phyloP scores from a whole-genome alignment of 2,329 filamentous ascomycete genomes.

The Leptodontidium sp. region DNA sequence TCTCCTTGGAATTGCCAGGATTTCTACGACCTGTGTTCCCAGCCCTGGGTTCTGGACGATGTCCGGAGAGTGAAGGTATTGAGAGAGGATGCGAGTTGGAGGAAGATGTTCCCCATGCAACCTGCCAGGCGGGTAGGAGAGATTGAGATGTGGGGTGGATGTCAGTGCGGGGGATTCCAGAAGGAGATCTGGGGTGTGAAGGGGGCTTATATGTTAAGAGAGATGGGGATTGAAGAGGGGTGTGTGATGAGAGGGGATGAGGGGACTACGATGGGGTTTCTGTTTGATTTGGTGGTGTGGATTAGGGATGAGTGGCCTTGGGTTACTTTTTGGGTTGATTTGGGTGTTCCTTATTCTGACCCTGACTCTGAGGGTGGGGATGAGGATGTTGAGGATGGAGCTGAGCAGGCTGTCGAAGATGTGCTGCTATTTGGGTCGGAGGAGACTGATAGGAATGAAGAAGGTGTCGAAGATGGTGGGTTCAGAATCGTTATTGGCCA shows the following conservation, averaged over 20 bases:
- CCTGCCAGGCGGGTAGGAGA: background rate
- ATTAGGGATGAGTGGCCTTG: background rate
- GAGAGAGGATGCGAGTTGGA: background rate
- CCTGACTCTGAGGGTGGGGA: background rate
- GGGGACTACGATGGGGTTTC: background rate
- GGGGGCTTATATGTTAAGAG: background rate
- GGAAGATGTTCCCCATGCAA: background rate
- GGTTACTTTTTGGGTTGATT: background rate
- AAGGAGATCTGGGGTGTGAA: background rate
- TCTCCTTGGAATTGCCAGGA: too few relatives aligned
- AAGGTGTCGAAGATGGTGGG: background rate
- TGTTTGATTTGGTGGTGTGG: constrained; percentile 1
- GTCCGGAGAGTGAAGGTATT: background rate
- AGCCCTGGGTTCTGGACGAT: too few relatives aligned
- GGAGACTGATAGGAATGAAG: too few relatives aligned
- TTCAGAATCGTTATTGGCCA: background rate
- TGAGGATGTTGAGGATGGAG: background rate
- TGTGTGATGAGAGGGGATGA: background rate
- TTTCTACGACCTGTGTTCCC: too few relatives aligned
- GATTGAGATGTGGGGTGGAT: background rate
- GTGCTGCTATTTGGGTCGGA: background rate
- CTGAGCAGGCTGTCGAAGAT: too few relatives aligned
- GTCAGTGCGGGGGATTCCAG: background rate
- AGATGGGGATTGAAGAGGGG: background rate
- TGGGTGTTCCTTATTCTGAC: background rate